Evolutionary conservation across 2,329 filamentous ascomycete species (phyloP).

Genomic region (Lasiodiplodia gonubiensis): DNA sequence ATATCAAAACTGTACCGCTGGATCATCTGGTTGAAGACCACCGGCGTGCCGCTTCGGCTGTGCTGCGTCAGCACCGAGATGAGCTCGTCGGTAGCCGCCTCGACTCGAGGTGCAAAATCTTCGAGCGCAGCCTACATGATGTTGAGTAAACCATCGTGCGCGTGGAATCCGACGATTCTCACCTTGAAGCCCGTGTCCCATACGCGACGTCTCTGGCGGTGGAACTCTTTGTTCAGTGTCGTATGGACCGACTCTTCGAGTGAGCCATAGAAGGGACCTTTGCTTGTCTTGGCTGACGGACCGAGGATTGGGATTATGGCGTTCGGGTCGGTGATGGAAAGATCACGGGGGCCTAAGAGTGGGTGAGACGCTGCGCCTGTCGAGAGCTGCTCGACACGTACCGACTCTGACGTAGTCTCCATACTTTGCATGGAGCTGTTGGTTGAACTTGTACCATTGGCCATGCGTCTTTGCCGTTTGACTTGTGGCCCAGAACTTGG

Average conservation of each 20-base stretch:
- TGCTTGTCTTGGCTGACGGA: background rate
- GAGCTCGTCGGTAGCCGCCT: constrained; percentile 36
- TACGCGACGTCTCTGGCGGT: constrained; percentile 9
- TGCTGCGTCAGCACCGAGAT: constrained; percentile 32
- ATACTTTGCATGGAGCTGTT: constrained; percentile 14
- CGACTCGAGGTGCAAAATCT: constrained; percentile 35
- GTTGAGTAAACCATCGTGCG: background rate
- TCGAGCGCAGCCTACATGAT: constrained; percentile 31
- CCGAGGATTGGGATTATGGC: constrained; percentile 31
- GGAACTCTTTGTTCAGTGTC: constrained; percentile 12
- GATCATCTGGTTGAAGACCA: constrained; percentile 42
- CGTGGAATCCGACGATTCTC: background rate
- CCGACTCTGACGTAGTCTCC: constrained; percentile 28
- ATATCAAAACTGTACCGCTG: constrained; percentile 53
- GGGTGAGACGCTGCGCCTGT: background rate
- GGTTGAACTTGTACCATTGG: constrained; percentile 7
- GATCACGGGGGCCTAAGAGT: constrained; percentile 35
- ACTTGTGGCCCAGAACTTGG: constrained; percentile 23
- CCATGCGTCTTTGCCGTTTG: background rate
- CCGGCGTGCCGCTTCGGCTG: constrained; percentile 40
- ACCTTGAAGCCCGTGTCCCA: constrained; percentile 30
- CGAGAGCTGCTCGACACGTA: background rate
- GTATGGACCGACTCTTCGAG: constrained; percentile 21
- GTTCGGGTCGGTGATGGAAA: constrained; percentile 36
- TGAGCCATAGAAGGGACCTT: constrained; percentile 25